A percentile compares a stretch with the other conserved stretches of the same genome.
These are phyloP conservation scores for Ambrosiella beaveri DNA, from an alignment of 2,329 filamentous ascomycete genomes.

Conservation along the genomic window DNA sequence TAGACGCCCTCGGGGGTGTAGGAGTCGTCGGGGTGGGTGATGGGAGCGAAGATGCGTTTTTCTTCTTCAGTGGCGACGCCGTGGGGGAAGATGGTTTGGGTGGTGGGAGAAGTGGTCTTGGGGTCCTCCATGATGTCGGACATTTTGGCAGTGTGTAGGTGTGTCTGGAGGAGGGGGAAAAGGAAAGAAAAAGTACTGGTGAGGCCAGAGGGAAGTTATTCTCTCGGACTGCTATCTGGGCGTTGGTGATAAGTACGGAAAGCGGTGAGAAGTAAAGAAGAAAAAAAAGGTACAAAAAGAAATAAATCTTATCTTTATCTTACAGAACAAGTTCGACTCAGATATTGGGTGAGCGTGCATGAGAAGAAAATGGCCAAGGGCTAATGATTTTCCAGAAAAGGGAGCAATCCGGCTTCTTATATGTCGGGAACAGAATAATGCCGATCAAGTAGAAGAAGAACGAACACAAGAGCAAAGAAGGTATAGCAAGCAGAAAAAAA, in stretches of 20 bases:
- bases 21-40: slow-evolving; percentile 76
- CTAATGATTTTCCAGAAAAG: no score
- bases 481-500: background rate
- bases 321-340: background rate
- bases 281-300: background rate
- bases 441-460: no score
- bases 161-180: background rate
- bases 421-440: no score
- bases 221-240: background rate
- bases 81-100: slow-evolving; percentile 28
- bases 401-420: no score
- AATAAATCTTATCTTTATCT: background rate
- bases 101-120: slow-evolving; percentile 30
- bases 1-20: slow-evolving; percentile 71
- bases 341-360: background rate
- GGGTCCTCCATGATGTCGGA: slow-evolving; percentile 16
- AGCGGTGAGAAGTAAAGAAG: background rate
- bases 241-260: background rate
- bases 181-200: background rate
- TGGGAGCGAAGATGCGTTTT: slow-evolving; percentile 51
- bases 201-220: background rate
- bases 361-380: background rate
- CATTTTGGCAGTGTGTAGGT: background rate
- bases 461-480: no score
- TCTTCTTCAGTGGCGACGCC: slow-evolving; percentile 30